phyloP scores from a whole-genome alignment of 768 basidiomycete genomes.

The Amylocystis lapponica region DNA sequence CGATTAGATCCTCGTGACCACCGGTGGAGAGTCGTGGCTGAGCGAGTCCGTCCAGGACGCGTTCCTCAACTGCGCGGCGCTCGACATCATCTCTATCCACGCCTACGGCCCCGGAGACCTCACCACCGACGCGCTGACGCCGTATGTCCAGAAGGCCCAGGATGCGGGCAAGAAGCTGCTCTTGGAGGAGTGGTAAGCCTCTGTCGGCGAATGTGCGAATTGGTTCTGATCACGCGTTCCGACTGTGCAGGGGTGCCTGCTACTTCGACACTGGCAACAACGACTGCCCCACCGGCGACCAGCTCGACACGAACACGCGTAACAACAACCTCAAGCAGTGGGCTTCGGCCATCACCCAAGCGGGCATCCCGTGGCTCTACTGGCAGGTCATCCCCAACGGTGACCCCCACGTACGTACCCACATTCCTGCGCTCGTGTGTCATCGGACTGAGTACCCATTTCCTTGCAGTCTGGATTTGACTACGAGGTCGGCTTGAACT shows the following conservation, averaged over 20 bases:
- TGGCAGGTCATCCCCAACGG: conserved; percentile 33
- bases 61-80: conserved; percentile 19
- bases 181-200: conserved; percentile 30
- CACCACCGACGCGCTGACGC: conserved; percentile 16
- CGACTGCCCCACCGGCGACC: conserved; percentile 21
- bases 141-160: conserved; percentile 26
- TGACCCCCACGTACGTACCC: conserved; percentile 27
- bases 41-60: conserved; percentile 22
- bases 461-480: conserved; percentile 12
- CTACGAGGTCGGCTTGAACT: conserved; percentile 19
- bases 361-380: conserved; percentile 34
- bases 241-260: conserved; percentile 21
- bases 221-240: background rate
- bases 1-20: conserved; percentile 25
- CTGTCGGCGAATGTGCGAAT: too few species aligned
- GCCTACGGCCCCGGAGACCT: conserved; percentile 30
- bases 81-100: conserved; percentile 34
- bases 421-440: background rate
- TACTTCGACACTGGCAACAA: conserved; percentile 23
- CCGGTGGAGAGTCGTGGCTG: conserved; percentile 26
- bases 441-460: background rate
- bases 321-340: conserved; percentile 30
- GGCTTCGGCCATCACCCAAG: conserved; percentile 28
- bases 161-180: conserved; percentile 32
- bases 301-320: conserved; percentile 22